phyloP scores from a whole-genome alignment of 208 protist genomes.

The Crithidia bombi region DNA sequence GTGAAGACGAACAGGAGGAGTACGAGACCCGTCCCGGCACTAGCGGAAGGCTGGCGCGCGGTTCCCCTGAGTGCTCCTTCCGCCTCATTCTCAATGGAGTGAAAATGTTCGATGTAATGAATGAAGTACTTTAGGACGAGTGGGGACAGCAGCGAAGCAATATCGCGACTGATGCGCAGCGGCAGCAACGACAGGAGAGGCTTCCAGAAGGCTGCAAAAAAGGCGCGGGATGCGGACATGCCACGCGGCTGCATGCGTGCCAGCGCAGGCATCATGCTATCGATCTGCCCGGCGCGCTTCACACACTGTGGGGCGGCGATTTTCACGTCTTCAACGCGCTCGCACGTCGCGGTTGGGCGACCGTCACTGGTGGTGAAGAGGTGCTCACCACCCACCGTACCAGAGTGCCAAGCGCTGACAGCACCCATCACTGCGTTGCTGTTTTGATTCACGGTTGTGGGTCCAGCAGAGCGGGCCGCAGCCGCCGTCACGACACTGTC shows the following conservation, averaged over 20 bases:
- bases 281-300: no score
- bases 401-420: slow-evolving; percentile 39
- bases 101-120: slow-evolving; percentile 23
- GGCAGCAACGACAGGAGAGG: slow-evolving; percentile 39
- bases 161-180: slow-evolving; percentile 54
- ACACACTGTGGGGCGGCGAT: no score
- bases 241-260: slow-evolving; percentile 43
- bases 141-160: slow-evolving; percentile 49
- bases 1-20: slow-evolving; percentile 38
- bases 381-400: slow-evolving; percentile 59
- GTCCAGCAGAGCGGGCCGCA: neutral
- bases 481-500: neutral
- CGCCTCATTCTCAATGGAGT: neutral
- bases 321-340: slow-evolving; percentile 39
- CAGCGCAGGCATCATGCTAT: no score
- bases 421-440: no score
- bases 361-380: slow-evolving; percentile 47
- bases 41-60: slow-evolving; percentile 12
- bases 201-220: slow-evolving; percentile 33
- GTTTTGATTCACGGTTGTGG: no score
- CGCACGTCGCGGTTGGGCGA: slow-evolving; percentile 49
- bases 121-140: slow-evolving; percentile 57
- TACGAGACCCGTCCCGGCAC: slow-evolving; percentile 39
- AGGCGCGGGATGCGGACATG: neutral
- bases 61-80: neutral